These are phyloP conservation scores for Diaporthe vexans DNA, from an alignment of 2,329 filamentous ascomycete genomes.

Conservation along the genomic window DNA sequence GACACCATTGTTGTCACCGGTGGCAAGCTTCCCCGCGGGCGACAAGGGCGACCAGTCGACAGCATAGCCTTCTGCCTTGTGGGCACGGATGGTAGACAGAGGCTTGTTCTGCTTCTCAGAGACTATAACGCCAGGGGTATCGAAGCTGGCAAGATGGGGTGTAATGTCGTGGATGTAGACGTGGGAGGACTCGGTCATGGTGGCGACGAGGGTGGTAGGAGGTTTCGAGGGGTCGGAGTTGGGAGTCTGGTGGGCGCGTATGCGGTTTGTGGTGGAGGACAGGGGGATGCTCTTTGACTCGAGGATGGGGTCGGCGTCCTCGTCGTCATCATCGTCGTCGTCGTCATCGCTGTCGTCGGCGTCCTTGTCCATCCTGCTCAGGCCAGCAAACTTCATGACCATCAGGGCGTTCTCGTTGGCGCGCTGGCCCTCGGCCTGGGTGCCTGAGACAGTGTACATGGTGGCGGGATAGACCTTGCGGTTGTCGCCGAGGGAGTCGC, in stretches of 20 bases:
- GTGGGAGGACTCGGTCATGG: constrained; percentile 91
- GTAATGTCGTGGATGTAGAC: constrained; percentile 96
- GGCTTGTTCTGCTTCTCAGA: constrained; percentile 90
- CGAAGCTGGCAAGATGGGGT: constrained; percentile 89
- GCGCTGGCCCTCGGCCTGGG: constrained; percentile 83
- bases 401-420: constrained; percentile 92
- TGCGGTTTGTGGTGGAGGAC: constrained; percentile 90
- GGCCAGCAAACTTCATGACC: constrained; percentile 94
- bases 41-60: constrained; percentile 94
- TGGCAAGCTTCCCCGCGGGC: constrained; percentile 86
- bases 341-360: constrained; percentile 76
- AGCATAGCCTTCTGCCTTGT: constrained; percentile 95
- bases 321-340: constrained; percentile 81
- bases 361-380: constrained; percentile 86
- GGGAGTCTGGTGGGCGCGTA: constrained; percentile 86
- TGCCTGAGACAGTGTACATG: constrained; percentile 94
- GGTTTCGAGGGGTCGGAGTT: constrained; percentile 77
- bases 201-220: constrained; percentile 87
- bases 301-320: constrained; percentile 88
- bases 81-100: constrained; percentile 86
- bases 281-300: constrained; percentile 93
- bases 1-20: constrained; percentile 89
- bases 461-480: constrained; percentile 95
- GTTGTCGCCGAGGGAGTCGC: constrained; percentile 87
- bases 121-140: constrained; percentile 86